Evolutionary conservation across 164 flowering plant genomes (phyloP).

Genomic region (Piper longum): DNA sequence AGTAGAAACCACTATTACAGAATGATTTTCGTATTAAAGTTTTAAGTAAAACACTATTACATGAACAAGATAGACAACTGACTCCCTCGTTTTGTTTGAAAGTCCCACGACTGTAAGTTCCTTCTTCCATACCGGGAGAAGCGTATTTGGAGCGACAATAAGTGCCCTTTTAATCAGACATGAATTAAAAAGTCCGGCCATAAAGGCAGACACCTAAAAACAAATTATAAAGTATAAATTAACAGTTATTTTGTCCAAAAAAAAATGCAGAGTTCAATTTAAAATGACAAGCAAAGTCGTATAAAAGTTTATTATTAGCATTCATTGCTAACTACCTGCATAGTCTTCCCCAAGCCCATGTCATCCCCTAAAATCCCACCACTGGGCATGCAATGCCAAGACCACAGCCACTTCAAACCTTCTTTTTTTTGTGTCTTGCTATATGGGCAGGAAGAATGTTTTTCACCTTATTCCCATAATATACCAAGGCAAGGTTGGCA

Average conservation of each 20-base stretch:
- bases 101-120: constrained; percentile 80
- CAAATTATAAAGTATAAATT: not conserved
- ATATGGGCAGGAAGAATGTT: constrained; percentile 46
- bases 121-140: constrained; percentile 82
- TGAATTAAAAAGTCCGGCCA: constrained; percentile 80
- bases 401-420: constrained; percentile 91
- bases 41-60: too few relatives aligned
- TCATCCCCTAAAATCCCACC: constrained; percentile 99
- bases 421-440: constrained; percentile 83
- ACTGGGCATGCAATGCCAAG: constrained; percentile 64
- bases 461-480: constrained; percentile 26
- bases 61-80: constrained; percentile 15
- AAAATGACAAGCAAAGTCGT: too few relatives aligned
- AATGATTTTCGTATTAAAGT: too few relatives aligned
- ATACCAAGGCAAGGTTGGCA: constrained; percentile 22
- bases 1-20: too few relatives aligned
- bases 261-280: not conserved
- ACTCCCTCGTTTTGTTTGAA: constrained; percentile 73
- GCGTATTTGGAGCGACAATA: constrained; percentile 89
- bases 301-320: too few relatives aligned
- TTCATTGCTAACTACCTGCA: constrained; percentile 92
- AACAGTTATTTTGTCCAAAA: not conserved
- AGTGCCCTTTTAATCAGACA: constrained; percentile 63
- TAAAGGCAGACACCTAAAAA: constrained; percentile 65
- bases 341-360: constrained; percentile 98